A percentile compares a stretch with the other conserved stretches of the same genome.
These are phyloP conservation scores for Musa beccarii DNA, from an alignment of 176 grass and related monocot genomes.

Conservation along the genomic window DNA sequence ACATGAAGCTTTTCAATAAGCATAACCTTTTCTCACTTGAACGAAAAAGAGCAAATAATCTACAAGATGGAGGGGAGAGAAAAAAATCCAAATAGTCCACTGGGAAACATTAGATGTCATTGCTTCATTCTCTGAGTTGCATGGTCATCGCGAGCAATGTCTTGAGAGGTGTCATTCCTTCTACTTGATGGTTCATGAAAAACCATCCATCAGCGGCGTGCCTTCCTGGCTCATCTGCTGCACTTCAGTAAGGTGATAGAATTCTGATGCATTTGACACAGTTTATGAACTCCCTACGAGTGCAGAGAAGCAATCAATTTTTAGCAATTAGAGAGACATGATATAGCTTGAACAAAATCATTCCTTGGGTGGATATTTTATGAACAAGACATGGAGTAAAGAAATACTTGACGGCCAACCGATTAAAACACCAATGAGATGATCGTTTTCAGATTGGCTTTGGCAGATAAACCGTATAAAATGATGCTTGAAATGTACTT, in stretches of 20 bases:
- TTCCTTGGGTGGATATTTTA: too few species aligned
- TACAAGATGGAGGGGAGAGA: background rate
- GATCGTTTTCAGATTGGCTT: too few species aligned
- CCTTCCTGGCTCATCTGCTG: slow-evolving; percentile 88
- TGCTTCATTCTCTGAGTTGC: too few species aligned
- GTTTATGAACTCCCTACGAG: slow-evolving; percentile 77
- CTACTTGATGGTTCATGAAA: background rate
- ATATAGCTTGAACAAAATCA: too few species aligned
- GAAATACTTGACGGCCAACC: too few species aligned
- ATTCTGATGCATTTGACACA: slow-evolving; percentile 96
- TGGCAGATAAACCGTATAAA: too few species aligned
- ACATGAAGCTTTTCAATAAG: background rate
- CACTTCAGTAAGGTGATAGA: slow-evolving; percentile 71
- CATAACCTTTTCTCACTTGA: background rate
- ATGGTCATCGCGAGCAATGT: too few species aligned
- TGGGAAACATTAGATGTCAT: too few species aligned
- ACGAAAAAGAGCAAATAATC: background rate
- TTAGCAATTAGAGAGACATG: too few species aligned
- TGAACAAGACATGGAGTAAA: too few species aligned
- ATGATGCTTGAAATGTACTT: too few species aligned
- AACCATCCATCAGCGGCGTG: slow-evolving; percentile 57
- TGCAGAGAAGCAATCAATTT: background rate
- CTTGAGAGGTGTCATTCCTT: background rate
- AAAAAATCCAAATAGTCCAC: background rate
- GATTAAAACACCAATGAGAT: too few species aligned